Evolutionary conservation across 2,329 filamentous ascomycete genomes (phyloP).

Genomic region (Fusarium floridanum): DNA sequence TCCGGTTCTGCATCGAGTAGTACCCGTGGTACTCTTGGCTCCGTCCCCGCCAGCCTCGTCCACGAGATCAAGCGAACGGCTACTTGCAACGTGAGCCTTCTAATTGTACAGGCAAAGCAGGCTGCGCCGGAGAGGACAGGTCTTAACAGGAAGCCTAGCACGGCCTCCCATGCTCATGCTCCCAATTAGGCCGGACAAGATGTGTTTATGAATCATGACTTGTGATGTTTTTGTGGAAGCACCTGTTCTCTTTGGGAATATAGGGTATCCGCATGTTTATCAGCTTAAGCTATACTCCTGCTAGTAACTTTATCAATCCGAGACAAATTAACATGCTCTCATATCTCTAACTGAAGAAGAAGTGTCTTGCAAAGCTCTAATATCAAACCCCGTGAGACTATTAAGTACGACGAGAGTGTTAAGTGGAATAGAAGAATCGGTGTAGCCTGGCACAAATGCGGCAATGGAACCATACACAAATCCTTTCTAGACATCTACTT

Average conservation of each 20-base stretch:
- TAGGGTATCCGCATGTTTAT: not conserved
- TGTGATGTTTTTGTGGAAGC: too few relatives aligned
- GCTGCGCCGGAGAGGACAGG: not conserved
- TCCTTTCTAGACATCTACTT: too few relatives aligned
- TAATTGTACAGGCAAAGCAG: conserved; percentile 22
- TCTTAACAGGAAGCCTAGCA: conserved; percentile 2
- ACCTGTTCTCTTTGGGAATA: not conserved
- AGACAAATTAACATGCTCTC: too few relatives aligned
- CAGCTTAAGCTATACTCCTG: not conserved
- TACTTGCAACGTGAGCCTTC: conserved; percentile 4
- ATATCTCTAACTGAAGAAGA: too few relatives aligned
- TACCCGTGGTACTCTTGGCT: conserved; percentile 9
- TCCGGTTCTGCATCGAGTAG: conserved; percentile 4
- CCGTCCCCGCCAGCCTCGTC: conserved; percentile 6
- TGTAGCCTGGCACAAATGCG: not conserved
- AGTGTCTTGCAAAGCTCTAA: too few relatives aligned
- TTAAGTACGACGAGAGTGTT: not conserved
- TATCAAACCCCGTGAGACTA: not conserved
- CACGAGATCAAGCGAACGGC: conserved; percentile 16
- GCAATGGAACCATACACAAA: not conserved
- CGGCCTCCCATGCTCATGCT: not conserved
- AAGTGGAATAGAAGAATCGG: not conserved
- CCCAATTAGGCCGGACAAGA: not conserved
- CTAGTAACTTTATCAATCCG: not conserved
- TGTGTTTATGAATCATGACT: not conserved